Conservation (phyloP, 108 stramenopile genomes). For the Bacterosira constricta region DNA sequence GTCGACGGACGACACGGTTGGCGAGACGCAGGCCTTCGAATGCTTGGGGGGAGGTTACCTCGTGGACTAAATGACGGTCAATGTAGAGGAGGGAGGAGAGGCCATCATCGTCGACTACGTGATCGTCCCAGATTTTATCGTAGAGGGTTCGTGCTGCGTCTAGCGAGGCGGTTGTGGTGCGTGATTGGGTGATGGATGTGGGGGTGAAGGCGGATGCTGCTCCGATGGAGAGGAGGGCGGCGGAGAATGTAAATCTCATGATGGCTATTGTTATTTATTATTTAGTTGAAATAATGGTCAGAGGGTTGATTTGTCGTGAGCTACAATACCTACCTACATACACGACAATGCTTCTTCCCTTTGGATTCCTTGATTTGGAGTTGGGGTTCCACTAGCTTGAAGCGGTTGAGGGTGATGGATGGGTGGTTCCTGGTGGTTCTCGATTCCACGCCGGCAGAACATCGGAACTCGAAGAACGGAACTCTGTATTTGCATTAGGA, state of each 20-base stretch:
- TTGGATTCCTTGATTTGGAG: too few species aligned
- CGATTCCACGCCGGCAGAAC: too few species aligned
- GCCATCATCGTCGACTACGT: constrained; percentile 86
- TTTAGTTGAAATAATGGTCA: too few species aligned
- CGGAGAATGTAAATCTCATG: constrained; percentile 9
- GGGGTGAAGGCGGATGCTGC: neutral
- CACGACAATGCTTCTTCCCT: too few species aligned
- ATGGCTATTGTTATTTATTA: constrained; percentile 1
- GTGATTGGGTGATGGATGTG: neutral
- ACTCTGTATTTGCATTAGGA: too few species aligned
- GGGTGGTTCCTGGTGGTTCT: too few species aligned
- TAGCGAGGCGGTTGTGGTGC: neutral
- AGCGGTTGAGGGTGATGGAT: too few species aligned
- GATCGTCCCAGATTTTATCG: constrained; percentile 94
- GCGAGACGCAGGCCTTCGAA: constrained; percentile 92
- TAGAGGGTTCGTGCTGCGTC: constrained; percentile 70
- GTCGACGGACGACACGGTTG: constrained; percentile 79
- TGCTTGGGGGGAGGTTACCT: constrained; percentile 95
- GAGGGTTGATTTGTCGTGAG: too few species aligned
- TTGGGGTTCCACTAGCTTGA: too few species aligned
- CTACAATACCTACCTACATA: too few species aligned
- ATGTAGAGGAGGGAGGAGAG: constrained; percentile 90
- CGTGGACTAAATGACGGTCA: constrained; percentile 93
- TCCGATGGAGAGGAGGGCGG: neutral
- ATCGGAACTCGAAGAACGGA: too few species aligned